Conservation (phyloP, 2,329 filamentous ascomycete genomes). For the Phialophora verrucosa region DNA sequence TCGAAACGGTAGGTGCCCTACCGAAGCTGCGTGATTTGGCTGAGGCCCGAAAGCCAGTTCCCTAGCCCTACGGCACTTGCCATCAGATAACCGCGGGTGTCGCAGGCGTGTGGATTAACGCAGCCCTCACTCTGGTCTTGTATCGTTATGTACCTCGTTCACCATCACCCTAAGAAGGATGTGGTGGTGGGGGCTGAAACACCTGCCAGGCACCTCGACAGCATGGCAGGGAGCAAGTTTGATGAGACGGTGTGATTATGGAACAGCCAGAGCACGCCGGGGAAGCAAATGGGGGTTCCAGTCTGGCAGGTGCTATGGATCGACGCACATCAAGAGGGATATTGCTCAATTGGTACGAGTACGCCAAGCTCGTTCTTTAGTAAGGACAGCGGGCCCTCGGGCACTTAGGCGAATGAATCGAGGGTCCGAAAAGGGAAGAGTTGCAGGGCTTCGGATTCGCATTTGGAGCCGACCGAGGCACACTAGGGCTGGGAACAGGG, state of each 20-base stretch:
- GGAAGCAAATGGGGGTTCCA: neutral
- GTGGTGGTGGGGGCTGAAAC: conserved; percentile 6
- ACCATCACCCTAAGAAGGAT: neutral
- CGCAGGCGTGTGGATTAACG: neutral
- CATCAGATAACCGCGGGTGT: neutral
- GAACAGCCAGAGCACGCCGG: neutral
- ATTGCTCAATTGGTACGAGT: conserved; percentile 13
- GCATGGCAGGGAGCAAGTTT: neutral
- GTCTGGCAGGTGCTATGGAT: conserved; percentile 1
- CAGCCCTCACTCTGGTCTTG: neutral
- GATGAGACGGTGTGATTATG: conserved; percentile 3
- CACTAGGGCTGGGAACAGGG: conserved; percentile 1
- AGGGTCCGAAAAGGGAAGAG: conserved; percentile 16
- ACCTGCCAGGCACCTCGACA: neutral
- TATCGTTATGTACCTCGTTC: neutral
- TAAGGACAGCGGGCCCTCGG: conserved; percentile 17
- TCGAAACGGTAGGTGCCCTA: neutral
- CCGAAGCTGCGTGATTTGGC: neutral
- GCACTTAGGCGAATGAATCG: conserved; percentile 15
- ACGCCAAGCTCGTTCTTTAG: conserved; percentile 34
- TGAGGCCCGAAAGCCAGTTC: neutral
- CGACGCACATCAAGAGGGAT: conserved; percentile 13
- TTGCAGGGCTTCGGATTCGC: conserved; percentile 12
- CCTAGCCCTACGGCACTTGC: neutral
- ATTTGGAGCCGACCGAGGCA: conserved; percentile 3